Evolutionary conservation across 176 grass and related monocot species (phyloP), one percentile per base, ranked within the genome.

Genomic region (Ensete ventricosum): DNA sequence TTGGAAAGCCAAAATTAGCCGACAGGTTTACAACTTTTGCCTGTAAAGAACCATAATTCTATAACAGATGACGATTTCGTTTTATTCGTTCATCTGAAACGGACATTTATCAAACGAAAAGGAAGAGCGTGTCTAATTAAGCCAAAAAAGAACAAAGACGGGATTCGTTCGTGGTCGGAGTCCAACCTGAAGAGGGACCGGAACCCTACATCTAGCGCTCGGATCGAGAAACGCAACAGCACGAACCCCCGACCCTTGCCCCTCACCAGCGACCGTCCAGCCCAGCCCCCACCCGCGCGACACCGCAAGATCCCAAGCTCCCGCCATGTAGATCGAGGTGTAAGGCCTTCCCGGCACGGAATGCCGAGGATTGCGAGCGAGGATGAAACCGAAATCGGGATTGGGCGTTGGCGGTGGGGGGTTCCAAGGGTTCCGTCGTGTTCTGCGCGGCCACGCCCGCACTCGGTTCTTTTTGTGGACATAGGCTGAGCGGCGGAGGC

Each of bases 321-420:
- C 79, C 76, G 86, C 78, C 92, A 91, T 96, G 73, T 70, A 81
- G 90, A 73, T 54, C 71, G 12, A 55, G 52, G 21, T 43, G 23
- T 17, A 14, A 27, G 29, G 34, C 1, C 66, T 51, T 70, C 9
- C 67, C 9, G 14, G 17, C 67, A 20, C 29, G 6, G 17, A 70
- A 51, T 20, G 67, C 67, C 3, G 34, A 16, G 7, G 14, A 21
- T 50, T 9, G 67, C 16, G 16, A 17, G 0, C 17, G 16, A 21
- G 14, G 9, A 19, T 51, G 67, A 12, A 51, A 48, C 9, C 14
- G 43, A 43, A 50, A 50, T 19, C 13, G 27, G 27, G 9, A 5
- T n/a, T 19, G 12, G 67, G 9, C 21, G 62, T 27, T 22, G 62
- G 24, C 16, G 17, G 8, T n/a, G 27, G 1, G 20, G 26, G 26